Percentiles rank a stretch among this genome's conserved stretches.
phyloP scores from a whole-genome alignment of 1,284 basidiomycete species.

The Rhizoctonia solani region DNA sequence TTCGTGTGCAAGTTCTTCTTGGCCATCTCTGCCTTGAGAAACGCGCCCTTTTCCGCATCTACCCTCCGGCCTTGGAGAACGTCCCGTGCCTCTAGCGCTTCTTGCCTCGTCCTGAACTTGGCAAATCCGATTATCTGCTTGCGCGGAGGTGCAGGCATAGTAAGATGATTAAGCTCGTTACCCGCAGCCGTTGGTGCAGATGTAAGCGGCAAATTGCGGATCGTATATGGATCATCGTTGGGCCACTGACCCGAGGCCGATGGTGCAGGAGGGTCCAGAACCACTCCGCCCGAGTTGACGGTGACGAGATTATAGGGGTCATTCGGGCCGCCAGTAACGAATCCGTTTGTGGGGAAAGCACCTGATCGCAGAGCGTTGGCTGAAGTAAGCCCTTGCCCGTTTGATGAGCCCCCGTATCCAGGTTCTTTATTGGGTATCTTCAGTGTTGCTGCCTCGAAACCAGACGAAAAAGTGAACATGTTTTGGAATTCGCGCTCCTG shows the following conservation, averaged over 20 bases:
- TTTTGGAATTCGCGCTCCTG: slow-evolving; percentile 99
- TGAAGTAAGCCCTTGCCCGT: slow-evolving; percentile 41
- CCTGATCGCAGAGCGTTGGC: slow-evolving; percentile 41
- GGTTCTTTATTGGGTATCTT: slow-evolving; percentile 92
- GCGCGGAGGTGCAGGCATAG: slow-evolving; percentile 57
- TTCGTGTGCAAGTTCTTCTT: slow-evolving; percentile 99
- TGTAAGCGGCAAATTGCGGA: slow-evolving; percentile 28
- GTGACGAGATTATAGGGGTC: slow-evolving; percentile 80
- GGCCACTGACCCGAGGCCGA: slow-evolving; percentile 16
- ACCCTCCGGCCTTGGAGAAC: slow-evolving; percentile 88
- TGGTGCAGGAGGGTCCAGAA: slow-evolving; percentile 69
- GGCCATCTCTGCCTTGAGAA: slow-evolving; percentile 98
- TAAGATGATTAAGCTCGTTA: slow-evolving; percentile 34
- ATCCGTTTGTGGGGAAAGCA: slow-evolving; percentile 33
- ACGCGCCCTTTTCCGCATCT: slow-evolving; percentile 91
- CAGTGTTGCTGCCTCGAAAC: slow-evolving; percentile 96
- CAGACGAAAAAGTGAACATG: slow-evolving; percentile 95
- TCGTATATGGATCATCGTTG: slow-evolving; percentile 37
- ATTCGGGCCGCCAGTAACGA: slow-evolving; percentile 53
- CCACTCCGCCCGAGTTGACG: slow-evolving; percentile 74
- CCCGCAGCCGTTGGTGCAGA: slow-evolving; percentile 13
- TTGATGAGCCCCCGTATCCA: slow-evolving; percentile 54
- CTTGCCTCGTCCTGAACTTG: slow-evolving; percentile 86
- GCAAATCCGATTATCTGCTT: slow-evolving; percentile 99
- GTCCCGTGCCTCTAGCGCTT: slow-evolving; percentile 88